A percentile compares a stretch with the other conserved stretches of the same genome.
Conservation (phyloP, 805 yeast genomes). For the Candida sphagnicola region DNA sequence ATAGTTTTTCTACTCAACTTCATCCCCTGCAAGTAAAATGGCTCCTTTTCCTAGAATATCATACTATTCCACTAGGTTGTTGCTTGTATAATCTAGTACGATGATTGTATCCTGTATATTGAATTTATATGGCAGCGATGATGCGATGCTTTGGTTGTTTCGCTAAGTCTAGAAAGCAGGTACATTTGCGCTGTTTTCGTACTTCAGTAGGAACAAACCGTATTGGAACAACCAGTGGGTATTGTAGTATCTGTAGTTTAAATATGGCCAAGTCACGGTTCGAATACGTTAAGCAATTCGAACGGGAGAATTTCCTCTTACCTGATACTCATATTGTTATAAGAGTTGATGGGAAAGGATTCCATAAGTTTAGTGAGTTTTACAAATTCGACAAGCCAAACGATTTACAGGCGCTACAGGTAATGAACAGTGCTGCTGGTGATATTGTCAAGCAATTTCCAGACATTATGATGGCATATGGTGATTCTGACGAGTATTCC, state of each 20-base stretch:
- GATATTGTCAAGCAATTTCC: slow-evolving; percentile 60
- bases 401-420: slow-evolving; percentile 66
- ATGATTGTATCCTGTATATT: no score
- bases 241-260: neutral
- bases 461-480: slow-evolving; percentile 80
- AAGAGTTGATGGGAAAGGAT: slow-evolving; percentile 90
- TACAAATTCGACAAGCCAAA: slow-evolving; percentile 87
- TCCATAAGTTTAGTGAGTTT: slow-evolving; percentile 73
- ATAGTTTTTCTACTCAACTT: no score
- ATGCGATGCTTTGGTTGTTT: no score
- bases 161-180: no score
- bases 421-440: slow-evolving; percentile 80
- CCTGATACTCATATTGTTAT: slow-evolving; percentile 82
- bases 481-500: slow-evolving; percentile 93
- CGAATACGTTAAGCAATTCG: slow-evolving; percentile 84
- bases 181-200: no score
- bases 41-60: no score
- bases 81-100: no score
- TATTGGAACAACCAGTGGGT: neutral
- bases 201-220: no score
- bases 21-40: no score
- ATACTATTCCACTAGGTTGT: no score
- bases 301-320: slow-evolving; percentile 63
- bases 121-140: no score
- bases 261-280: slow-evolving; percentile 79